These are phyloP conservation scores for Tolypocladium inflatum DNA, from an alignment of 2,329 filamentous ascomycete genomes.

Conservation along the genomic window DNA sequence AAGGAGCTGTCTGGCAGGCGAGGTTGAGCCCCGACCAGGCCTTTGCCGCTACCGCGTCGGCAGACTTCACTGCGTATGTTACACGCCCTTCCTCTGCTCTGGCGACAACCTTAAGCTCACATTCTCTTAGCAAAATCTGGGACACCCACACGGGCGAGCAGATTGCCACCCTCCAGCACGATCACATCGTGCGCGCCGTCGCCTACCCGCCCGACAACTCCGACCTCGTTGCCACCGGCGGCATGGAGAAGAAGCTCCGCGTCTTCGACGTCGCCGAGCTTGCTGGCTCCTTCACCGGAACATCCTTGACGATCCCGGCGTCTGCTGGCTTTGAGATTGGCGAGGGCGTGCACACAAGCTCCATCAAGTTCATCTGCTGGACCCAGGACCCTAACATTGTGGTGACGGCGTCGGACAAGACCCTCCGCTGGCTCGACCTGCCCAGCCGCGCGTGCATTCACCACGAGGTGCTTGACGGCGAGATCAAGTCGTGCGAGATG, in stretches of 20 bases:
- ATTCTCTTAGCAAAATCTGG: constrained; percentile 73
- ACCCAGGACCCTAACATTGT: constrained; percentile 78
- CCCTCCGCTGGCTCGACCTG: constrained; percentile 89
- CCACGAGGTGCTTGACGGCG: constrained; percentile 69
- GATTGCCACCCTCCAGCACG: constrained; percentile 77
- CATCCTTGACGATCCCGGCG: constrained; percentile 40
- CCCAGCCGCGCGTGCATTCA: constrained; percentile 65
- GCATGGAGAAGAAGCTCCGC: constrained; percentile 91
- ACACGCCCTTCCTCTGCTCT: too few species aligned
- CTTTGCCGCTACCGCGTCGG: constrained; percentile 85
- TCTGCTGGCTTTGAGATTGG: constrained; percentile 78
- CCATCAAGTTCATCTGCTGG: constrained; percentile 97
- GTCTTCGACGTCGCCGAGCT: constrained; percentile 76
- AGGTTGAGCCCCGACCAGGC: constrained; percentile 80
- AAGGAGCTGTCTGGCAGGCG: constrained; percentile 96
- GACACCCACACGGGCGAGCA: constrained; percentile 91
- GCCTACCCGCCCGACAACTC: constrained; percentile 77
- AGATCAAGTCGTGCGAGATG: constrained; percentile 88
- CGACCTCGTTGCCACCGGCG: constrained; percentile 85
- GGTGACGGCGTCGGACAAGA: constrained; percentile 86
- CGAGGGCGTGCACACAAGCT: constrained; percentile 69
- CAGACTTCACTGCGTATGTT: constrained; percentile 85
- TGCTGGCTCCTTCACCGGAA: constrained; percentile 27
- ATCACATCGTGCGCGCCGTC: constrained; percentile 90
- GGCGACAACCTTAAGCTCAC: constrained; percentile 9